These are phyloP conservation scores for Crithidia sp. DNA, from an alignment of 208 protist genomes.

Conservation along the genomic window DNA sequence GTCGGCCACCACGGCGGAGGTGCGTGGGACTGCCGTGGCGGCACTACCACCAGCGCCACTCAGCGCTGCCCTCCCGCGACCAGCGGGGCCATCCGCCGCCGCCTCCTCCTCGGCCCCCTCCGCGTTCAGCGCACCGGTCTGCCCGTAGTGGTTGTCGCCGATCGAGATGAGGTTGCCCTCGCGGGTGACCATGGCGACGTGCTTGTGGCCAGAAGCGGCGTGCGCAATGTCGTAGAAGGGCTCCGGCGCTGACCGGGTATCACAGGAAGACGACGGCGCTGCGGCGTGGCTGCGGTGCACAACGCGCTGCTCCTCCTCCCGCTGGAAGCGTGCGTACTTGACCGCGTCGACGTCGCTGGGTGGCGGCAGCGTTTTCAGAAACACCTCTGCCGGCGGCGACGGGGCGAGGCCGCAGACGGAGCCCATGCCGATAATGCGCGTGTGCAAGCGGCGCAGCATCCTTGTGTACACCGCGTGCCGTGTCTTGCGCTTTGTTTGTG, in stretches of 20 bases:
- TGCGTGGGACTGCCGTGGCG: not conserved
- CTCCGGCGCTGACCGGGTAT: constrained; percentile 15
- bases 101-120: constrained; percentile 21
- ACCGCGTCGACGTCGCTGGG: constrained; percentile 52
- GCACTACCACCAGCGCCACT: too few relatives aligned
- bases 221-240: constrained; percentile 37
- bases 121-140: constrained; percentile 35
- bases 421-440: constrained; percentile 75
- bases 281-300: not conserved
- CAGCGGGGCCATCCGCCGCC: not conserved
- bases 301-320: constrained; percentile 38
- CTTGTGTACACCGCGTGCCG: too few relatives aligned
- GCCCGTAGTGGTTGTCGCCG: constrained; percentile 68
- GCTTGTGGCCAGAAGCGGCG: constrained; percentile 60
- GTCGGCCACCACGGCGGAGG: constrained; percentile 15
- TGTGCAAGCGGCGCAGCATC: constrained; percentile 77
- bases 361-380: constrained; percentile 80
- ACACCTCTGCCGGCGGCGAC: constrained; percentile 68
- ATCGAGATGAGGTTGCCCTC: constrained; percentile 75
- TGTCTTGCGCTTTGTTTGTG: not conserved
- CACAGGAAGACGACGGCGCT: not conserved
- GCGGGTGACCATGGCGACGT: constrained; percentile 57
- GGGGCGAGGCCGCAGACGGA: constrained; percentile 61
- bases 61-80: too few relatives aligned
- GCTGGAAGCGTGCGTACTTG: constrained; percentile 70